Conservation (phyloP, 2,329 filamentous ascomycete species). For the Ceratocystis colombiana region DNA sequence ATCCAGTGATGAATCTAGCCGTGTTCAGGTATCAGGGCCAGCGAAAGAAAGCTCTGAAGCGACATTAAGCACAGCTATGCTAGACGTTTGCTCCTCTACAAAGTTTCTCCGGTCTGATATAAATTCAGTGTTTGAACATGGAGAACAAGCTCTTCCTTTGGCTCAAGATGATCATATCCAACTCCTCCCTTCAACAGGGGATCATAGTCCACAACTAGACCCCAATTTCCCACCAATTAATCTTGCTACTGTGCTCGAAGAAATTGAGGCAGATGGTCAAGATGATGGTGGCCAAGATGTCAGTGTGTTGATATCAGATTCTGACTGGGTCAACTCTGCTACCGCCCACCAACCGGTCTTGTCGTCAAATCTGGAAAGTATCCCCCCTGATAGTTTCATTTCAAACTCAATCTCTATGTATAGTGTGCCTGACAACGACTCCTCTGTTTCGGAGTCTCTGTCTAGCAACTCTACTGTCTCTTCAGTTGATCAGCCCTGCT, state of each 20-base stretch:
- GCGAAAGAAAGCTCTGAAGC: too few species aligned
- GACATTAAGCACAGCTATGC: neutral
- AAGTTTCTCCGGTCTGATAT: neutral
- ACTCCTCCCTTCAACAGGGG: neutral
- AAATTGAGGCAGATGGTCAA: slow-evolving; percentile 15
- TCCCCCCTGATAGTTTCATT: neutral
- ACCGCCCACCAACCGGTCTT: neutral
- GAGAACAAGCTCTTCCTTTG: neutral
- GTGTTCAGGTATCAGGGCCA: neutral
- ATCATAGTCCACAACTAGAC: neutral
- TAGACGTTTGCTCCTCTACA: too few species aligned
- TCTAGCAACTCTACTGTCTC: too few species aligned
- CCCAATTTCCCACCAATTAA: neutral
- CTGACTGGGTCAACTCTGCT: neutral
- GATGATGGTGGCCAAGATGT: slow-evolving; percentile 17
- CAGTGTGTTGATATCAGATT: neutral
- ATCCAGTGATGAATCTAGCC: neutral
- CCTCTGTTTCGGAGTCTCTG: too few species aligned
- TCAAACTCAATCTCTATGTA: neutral
- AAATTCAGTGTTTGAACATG: neutral
- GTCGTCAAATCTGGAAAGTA: neutral
- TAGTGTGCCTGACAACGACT: neutral
- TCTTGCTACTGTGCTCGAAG: slow-evolving; percentile 22
- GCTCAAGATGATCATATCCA: neutral
- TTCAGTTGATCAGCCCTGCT: too few species aligned